phyloP scores from a whole-genome alignment of 306 rosid genomes.

The Sechiopsis laciniata region DNA sequence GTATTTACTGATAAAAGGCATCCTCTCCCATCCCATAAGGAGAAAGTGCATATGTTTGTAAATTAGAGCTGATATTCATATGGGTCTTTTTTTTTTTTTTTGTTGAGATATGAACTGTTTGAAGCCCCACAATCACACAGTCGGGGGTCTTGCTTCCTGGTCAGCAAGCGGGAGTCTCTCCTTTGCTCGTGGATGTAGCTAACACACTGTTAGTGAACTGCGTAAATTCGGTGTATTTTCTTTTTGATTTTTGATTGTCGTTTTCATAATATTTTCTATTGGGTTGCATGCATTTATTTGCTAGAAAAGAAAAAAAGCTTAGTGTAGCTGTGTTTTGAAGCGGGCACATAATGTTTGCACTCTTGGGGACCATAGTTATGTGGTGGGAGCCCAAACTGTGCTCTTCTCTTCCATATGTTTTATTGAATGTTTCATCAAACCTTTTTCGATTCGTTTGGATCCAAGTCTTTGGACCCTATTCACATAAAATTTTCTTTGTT shows the following conservation, averaged over 20 bases:
- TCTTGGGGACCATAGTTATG: conserved; percentile 29
- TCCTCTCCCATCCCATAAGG: conserved; percentile 4
- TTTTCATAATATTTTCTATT: no score
- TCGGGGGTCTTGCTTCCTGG: no score
- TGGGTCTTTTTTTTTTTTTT: no score
- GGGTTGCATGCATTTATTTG: conserved; percentile 20
- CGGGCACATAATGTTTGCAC: conserved; percentile 24
- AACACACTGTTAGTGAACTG: no score
- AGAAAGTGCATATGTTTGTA: not conserved
- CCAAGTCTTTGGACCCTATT: conserved; percentile 30
- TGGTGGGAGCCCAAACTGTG: conserved; percentile 23
- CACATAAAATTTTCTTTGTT: conserved; percentile 6
- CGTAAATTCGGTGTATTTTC: no score
- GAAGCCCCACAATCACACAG: no score
- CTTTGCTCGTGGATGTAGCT: no score
- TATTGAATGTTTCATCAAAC: conserved; percentile 23
- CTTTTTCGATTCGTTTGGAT: conserved; percentile 27
- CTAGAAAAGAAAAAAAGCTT: conserved; percentile 5
- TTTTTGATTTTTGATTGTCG: not conserved
- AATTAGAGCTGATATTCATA: not conserved
- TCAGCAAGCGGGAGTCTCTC: no score
- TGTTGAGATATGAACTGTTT: no score
- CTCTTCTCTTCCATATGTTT: conserved; percentile 23
- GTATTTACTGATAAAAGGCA: not conserved
- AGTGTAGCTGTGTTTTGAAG: conserved; percentile 14